Evolutionary conservation across 306 rosid species (phyloP).

Genomic region (Begonia masoniana): DNA sequence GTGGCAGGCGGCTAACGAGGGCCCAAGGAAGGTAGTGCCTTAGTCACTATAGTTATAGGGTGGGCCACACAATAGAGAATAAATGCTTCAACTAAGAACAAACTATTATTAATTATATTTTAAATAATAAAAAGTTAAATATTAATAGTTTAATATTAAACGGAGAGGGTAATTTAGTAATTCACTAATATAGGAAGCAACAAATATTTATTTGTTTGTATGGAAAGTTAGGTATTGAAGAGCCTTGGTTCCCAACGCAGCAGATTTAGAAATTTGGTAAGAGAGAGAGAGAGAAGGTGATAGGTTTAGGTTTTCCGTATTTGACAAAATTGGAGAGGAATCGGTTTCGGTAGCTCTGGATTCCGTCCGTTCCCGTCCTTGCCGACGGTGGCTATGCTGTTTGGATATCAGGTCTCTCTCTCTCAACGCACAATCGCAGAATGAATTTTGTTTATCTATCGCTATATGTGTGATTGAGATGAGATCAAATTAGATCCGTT

Average conservation of each 20-base stretch:
- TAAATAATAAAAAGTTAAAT: too few species aligned
- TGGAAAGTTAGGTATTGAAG: slow-evolving; percentile 1
- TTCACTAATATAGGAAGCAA: too few species aligned
- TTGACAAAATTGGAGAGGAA: neutral
- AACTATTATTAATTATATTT: too few species aligned
- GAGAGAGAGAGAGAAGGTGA: neutral
- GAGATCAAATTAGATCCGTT: slow-evolving; percentile 10
- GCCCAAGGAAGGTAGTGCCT: too few species aligned
- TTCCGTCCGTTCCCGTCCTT: slow-evolving; percentile 81
- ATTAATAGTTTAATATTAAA: too few species aligned
- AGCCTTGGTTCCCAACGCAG: slow-evolving; percentile 14
- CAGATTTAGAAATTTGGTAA: neutral
- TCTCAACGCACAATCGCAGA: neutral
- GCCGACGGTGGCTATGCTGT: slow-evolving; percentile 88
- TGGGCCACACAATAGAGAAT: too few species aligned
- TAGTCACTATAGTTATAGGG: too few species aligned
- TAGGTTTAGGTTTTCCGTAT: neutral
- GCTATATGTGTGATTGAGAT: slow-evolving; percentile 15
- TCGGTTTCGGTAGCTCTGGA: slow-evolving; percentile 56
- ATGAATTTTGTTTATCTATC: neutral
- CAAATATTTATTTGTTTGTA: neutral
- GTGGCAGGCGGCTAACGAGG: too few species aligned
- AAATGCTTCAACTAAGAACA: too few species aligned
- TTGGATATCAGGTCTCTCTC: slow-evolving; percentile 42
- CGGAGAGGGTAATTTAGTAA: too few species aligned